phyloP scores from a whole-genome alignment of 257 asterid genomes.

The Solanum rostratum region DNA sequence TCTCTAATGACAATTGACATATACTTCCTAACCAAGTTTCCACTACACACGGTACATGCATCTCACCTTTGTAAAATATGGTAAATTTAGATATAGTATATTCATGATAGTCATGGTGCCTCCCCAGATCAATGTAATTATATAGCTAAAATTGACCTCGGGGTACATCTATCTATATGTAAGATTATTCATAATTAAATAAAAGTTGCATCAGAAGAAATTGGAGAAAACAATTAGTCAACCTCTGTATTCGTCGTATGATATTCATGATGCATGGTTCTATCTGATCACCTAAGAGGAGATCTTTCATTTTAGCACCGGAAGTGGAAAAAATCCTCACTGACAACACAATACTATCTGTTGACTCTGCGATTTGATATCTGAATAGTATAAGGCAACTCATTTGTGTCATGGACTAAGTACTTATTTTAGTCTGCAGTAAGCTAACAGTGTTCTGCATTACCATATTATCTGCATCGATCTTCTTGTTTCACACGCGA shows the following conservation, averaged over 20 bases:
- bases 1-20: slow-evolving; percentile 40
- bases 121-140: not conserved
- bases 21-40: not conserved
- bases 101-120: not conserved
- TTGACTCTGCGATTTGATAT: not conserved
- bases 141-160: not conserved
- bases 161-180: not conserved
- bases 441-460: not conserved
- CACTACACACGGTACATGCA: not conserved
- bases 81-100: not conserved
- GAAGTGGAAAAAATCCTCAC: not conserved
- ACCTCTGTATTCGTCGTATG: not conserved
- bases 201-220: not conserved
- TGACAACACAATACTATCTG: not conserved
- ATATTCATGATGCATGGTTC: not conserved
- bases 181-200: not conserved
- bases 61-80: not conserved
- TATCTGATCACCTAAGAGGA: not conserved
- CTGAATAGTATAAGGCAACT: not conserved
- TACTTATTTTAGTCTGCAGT: not conserved
- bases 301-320: not conserved
- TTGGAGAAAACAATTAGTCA: not conserved
- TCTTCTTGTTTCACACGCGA: not conserved
- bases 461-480: not conserved
- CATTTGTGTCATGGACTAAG: not conserved